Percentiles rank a stretch among this genome's conserved stretches.
Conservation (phyloP, 140 eudicot genomes). For the Anethum foeniculum region DNA sequence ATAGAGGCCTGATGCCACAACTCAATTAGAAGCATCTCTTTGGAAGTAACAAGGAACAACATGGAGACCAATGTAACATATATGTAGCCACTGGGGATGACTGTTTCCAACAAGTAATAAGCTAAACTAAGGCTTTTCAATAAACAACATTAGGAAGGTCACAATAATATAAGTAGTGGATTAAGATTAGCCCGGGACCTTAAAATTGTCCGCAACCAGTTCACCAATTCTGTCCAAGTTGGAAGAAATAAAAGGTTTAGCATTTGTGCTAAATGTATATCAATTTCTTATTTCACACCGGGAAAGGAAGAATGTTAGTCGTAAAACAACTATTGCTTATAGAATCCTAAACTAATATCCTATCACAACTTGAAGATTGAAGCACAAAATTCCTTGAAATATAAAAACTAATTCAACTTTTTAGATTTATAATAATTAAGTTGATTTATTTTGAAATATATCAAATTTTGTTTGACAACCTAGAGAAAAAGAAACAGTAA, state of each 20-base stretch:
- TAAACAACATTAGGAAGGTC: conserved; percentile 22
- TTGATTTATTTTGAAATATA: neutral
- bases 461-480: neutral
- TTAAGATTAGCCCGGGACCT: conserved; percentile 28
- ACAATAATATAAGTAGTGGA: conserved; percentile 21
- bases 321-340: neutral
- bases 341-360: neutral
- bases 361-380: neutral
- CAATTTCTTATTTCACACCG: neutral
- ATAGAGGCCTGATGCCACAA: conserved; percentile 20
- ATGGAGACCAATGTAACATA: conserved; percentile 45
- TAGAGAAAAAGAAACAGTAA: neutral
- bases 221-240: conserved; percentile 17
- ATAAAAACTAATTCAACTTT: neutral
- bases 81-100: conserved; percentile 18
- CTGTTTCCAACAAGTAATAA: conserved; percentile 27
- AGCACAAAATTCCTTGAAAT: neutral
- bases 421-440: neutral
- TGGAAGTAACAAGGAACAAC: conserved; percentile 31
- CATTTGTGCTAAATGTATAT: neutral
- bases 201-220: conserved; percentile 25
- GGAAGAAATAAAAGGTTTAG: conserved; percentile 12
- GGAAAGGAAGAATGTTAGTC: neutral
- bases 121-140: conserved; percentile 33
- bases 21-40: conserved; percentile 22